Conservation (phyloP, 192 early-diverging fungal genomes). For the Coemansia sp. region DNA sequence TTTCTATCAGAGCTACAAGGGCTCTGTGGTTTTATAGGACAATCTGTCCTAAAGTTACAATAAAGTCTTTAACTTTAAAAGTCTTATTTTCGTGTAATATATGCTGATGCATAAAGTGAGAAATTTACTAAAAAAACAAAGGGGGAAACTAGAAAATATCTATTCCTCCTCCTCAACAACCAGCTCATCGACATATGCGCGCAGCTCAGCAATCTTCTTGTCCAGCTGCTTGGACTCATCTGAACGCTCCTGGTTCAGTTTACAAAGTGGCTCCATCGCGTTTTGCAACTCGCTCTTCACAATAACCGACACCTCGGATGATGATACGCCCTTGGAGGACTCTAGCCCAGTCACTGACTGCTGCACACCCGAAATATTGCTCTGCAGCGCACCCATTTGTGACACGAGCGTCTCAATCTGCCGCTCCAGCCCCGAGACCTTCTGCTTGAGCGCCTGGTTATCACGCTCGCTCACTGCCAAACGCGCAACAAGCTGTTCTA, state of each 20-base stretch:
- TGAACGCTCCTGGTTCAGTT: constrained; percentile 22
- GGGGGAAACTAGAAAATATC: neutral
- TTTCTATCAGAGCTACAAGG: no score
- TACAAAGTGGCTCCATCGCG: constrained; percentile 29
- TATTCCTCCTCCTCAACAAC: constrained; percentile 45
- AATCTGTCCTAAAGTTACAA: no score
- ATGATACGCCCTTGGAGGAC: constrained; percentile 17
- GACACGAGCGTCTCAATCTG: constrained; percentile 28
- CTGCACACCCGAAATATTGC: constrained; percentile 19
- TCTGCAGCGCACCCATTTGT: constrained; percentile 21
- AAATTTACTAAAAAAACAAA: no score
- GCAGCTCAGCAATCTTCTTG: constrained; percentile 40
- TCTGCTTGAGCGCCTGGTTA: constrained; percentile 33
- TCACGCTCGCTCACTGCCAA: constrained; percentile 39
- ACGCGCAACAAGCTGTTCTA: constrained; percentile 23
- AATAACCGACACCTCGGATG: constrained; percentile 21
- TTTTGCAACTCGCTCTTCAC: constrained; percentile 27
- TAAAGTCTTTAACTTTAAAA: no score
- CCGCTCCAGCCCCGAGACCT: constrained; percentile 28
- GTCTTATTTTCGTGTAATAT: no score
- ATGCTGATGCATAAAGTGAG: no score
- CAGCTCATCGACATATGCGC: constrained; percentile 49
- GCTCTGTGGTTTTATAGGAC: no score
- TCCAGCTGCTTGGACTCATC: constrained; percentile 34
- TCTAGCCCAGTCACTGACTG: constrained; percentile 18